Evolutionary conservation across 345 rosid genomes (phyloP).

Genomic region (Citrus australasica): DNA sequence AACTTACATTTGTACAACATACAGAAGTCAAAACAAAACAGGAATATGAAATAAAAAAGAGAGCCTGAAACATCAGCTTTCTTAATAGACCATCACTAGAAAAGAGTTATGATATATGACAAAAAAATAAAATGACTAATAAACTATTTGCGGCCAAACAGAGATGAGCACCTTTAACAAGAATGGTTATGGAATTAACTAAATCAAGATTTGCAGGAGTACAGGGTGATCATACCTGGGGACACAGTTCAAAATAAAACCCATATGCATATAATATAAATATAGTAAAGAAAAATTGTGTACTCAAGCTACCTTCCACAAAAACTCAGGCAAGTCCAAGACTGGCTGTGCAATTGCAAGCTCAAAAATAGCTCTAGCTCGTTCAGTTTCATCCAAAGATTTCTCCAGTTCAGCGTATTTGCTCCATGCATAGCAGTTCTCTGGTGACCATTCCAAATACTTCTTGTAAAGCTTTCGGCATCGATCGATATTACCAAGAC

Average conservation of each 20-base stretch:
- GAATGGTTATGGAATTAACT: background rate
- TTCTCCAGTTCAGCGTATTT: conserved; percentile 78
- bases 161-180: background rate
- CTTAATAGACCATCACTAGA: background rate
- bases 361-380: conserved; percentile 80
- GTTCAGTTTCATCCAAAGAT: conserved; percentile 66
- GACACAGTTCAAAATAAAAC: background rate
- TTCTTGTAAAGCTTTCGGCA: conserved; percentile 76
- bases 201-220: background rate
- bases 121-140: no score
- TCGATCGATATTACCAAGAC: conserved; percentile 76
- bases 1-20: background rate
- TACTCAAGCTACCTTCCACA: conserved; percentile 64
- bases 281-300: background rate
- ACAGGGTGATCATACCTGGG: background rate
- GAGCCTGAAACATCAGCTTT: background rate
- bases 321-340: conserved; percentile 87
- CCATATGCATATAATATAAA: background rate
- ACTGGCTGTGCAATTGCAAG: conserved; percentile 72
- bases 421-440: conserved; percentile 92
- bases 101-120: background rate
- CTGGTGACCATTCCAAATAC: conserved; percentile 90
- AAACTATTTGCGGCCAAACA: background rate
- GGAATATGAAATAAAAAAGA: background rate
- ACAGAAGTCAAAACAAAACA: background rate